Base-by-base conservation (phyloP, 2,329 filamentous ascomycete species). In the Microdochium paspali region DNA sequence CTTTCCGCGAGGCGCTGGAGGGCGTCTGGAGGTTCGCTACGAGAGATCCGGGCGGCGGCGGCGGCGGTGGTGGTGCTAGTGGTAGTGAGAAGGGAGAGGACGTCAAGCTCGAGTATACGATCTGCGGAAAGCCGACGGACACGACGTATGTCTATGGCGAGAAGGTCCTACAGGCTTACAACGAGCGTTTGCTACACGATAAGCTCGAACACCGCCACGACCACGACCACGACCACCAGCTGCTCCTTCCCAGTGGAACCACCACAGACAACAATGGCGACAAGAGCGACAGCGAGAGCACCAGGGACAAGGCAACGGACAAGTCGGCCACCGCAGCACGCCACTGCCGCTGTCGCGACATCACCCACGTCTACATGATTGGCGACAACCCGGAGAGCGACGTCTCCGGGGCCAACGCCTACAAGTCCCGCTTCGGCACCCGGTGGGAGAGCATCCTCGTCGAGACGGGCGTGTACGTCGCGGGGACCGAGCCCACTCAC, bases 331-430 rank as follows among this genome's bases (percentile, higher is more conserved):
- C 26, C 26, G 18, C 31, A 9, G 31, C 10, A 10, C 15, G 15
- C 12, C 4, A n/a, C 35, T 21, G 40, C 10, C 18, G 47, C 50
- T 32, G 48, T 39, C 24, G 47, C 20, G 49, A 52, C 44, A 55
- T 58, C 44, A 72, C 70, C 53, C 77, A 71, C 12, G 82, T 89
- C 2, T 89, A 86, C 61, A 89, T 89, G 85, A 71, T 90, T 42
- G 85, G 85, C 2, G 78, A 82, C 53, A 82, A 82, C 49, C 77
- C 78, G 1, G 80, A 79, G 54, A 82, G 77, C 44, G 85, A 89
- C 60, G 87, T 90, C 52, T 64, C 69, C 3, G 85, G 85, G 2
- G 84, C 81, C 1, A 88, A 87, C 56, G 65, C 65, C 7, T 87
- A 79, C 60, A 57, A 66, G 20, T 82, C 77, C 47, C 65, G 65